Evolutionary conservation across 495 filamentous ascomycete species (phyloP), one percentile per base, ranked within the genome.

Genomic region (Staphylotrichum longicolle): DNA sequence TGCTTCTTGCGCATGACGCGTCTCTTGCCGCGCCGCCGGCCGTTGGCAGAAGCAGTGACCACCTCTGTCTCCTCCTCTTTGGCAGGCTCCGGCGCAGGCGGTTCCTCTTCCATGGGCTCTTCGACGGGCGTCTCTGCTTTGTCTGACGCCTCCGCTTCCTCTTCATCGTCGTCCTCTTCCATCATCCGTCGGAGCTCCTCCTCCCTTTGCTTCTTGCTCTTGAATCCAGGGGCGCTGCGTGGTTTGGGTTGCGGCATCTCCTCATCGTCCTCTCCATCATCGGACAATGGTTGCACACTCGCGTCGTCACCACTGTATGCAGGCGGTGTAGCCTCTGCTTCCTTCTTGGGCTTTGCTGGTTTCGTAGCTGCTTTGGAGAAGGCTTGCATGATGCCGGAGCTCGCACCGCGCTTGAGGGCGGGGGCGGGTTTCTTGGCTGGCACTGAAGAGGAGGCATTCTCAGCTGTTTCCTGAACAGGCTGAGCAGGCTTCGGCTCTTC

Each of bases 1-100:
- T 87, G 92, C 79, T 88, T 89, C 81, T 94, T 98, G 76, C 89
- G 92, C 82, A 88, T 91, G 9, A 98, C 82, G 68, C 87, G 86
- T 60, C 94, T 84, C 73, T 85, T 86, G 54, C 91, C 93, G 61
- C 93, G 82, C 37, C 90, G 81, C 57, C 91, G 83, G 9, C 91
- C 91, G 12, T 83, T 83, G 44, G 79, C 73, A 1, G 82, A 78
- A 5, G 81, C 82, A 27, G 81, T 76, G 0, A 82, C 78, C 3
- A 81, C 76, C 57, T 85, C 83, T n/a, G 76, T 64, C 33, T 78
- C 74, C 54, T 83, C 78, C 65, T 78, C 86, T 55, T 72, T 73
- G 40, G 65, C 69, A 7, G 75, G 66, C 49, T 70, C 75, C 73
- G 63, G 48, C 9, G 63, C 67, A 32, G 35, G 35, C 14, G 69